Evolutionary conservation across 495 filamentous ascomycete genomes (phyloP).

Genomic region (Hypoxylon perforatum): DNA sequence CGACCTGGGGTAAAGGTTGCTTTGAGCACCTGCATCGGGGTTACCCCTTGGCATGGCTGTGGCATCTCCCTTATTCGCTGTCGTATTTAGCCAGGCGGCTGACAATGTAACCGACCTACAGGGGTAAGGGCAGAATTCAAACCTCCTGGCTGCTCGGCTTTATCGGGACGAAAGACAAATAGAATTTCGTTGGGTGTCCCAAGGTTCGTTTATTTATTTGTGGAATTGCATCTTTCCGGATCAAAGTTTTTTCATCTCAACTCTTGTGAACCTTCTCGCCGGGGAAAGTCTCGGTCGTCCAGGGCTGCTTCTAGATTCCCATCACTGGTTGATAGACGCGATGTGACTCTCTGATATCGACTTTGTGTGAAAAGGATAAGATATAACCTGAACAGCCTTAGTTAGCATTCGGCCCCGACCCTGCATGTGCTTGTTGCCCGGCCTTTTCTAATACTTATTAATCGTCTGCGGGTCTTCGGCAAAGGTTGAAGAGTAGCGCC

Average conservation of each 20-base stretch:
- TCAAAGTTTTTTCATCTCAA: neutral
- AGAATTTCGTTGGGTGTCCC: neutral
- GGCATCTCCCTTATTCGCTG: slow-evolving; percentile 18
- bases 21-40: slow-evolving; percentile 10
- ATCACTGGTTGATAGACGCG: slow-evolving; percentile 13
- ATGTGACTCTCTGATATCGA: slow-evolving; percentile 8
- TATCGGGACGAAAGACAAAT: slow-evolving; percentile 25
- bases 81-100: slow-evolving; percentile 31
- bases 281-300: slow-evolving; percentile 1
- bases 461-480: slow-evolving; percentile 19
- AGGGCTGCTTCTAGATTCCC: slow-evolving; percentile 12
- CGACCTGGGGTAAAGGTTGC: slow-evolving; percentile 28
- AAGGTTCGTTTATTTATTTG: neutral
- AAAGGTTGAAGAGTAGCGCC: slow-evolving; percentile 12
- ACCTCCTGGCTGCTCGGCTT: slow-evolving; percentile 16
- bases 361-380: neutral
- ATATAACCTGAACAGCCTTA: slow-evolving; percentile 8
- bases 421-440: slow-evolving; percentile 9
- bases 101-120: slow-evolving; percentile 22
- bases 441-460: slow-evolving; percentile 5
- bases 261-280: neutral
- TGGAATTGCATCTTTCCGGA: slow-evolving; percentile 2
- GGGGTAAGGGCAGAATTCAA: slow-evolving; percentile 36
- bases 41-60: slow-evolving; percentile 21
- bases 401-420: neutral